Evolutionary conservation across 345 rosid genomes (phyloP), one percentile per base, ranked within the genome.

Genomic region (Lepidium didymum): DNA sequence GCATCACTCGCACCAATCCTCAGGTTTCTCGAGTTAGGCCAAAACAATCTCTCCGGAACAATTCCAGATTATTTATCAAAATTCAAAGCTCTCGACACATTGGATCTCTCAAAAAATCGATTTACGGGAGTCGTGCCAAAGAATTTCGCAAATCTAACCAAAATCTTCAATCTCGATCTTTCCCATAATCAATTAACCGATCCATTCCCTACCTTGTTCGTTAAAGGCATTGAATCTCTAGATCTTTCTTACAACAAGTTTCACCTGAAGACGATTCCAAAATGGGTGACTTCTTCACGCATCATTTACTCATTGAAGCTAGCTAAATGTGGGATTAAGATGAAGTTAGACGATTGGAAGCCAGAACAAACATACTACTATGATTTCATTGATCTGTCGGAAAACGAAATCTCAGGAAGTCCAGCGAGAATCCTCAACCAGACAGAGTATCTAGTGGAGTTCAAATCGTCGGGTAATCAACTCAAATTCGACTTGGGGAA

Each of bases 161-260:
- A 88, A 62, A 85, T 88, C 3, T 88, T 88, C 83, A 88, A 84
- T 55, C 87, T 91, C 36, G 81, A 88, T 55, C 91, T 91, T 44
- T 79, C 96, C 4, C 82, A 72, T 45, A 91, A 88, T 73, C 72
- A 69, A 31, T 75, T 88, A 37, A 67, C 45, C 0, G 96, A 83
- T 75, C 96, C 91, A 6, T 91, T 91, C 67, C 97, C 97, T n/a
- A 51, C 3, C 0, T 52, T 91, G 85, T 54, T 73, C 62, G 91
- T 91, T 2, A 88, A 78, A 81, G 91, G 96, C 3, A 91, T 88
- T 15, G 97, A 88, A 14, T 91, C 92, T 10, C 69, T 91, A 2
- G 89, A 91, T 74, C 71, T 88, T 3, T 91, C 96, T 0, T 73
- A 88, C 67, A 88, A 85, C 56, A 50, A 46, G 5, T 86, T 88